Percentiles rank a stretch among this genome's conserved stretches.
Conservation (phyloP, 139 green algal genomes). For the Coelastrella sp. region DNA sequence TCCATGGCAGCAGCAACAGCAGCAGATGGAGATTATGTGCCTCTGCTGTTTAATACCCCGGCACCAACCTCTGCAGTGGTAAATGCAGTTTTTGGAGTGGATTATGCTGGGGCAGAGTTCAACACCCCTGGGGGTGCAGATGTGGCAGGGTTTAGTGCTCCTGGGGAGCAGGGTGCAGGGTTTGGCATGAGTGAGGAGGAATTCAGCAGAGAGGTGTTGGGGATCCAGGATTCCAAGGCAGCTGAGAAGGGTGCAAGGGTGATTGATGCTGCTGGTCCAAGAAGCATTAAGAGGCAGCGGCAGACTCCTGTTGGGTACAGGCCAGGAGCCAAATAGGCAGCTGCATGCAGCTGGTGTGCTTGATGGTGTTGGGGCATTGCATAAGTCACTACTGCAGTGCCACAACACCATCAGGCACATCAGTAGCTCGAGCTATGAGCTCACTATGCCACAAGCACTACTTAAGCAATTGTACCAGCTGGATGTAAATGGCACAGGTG, state of each 20-base stretch:
- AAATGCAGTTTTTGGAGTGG: too few relatives aligned
- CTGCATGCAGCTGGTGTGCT: too few relatives aligned
- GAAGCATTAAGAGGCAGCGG: conserved; percentile 7
- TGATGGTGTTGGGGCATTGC: too few relatives aligned
- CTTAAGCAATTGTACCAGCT: too few relatives aligned
- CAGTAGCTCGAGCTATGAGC: too few relatives aligned
- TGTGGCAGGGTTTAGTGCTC: neutral
- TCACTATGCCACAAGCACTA: too few relatives aligned
- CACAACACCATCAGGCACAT: too few relatives aligned
- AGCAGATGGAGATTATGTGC: neutral
- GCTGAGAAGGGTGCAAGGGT: neutral
- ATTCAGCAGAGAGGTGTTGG: conserved; percentile 30
- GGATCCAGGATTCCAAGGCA: neutral
- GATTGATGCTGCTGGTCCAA: neutral
- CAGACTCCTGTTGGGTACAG: neutral
- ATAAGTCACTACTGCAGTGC: too few relatives aligned
- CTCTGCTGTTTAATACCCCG: conserved; percentile 25
- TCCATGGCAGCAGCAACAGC: neutral
- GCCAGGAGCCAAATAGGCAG: neutral
- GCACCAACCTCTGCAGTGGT: conserved; percentile 6
- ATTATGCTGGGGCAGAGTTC: neutral
- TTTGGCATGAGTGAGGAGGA: conserved; percentile 36
- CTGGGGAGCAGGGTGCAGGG: neutral
- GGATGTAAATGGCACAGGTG: too few relatives aligned
- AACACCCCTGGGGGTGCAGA: neutral